Evolutionary conservation across 2,329 filamentous ascomycete species (phyloP).

Genomic region (Penicillium psychrosexuale): DNA sequence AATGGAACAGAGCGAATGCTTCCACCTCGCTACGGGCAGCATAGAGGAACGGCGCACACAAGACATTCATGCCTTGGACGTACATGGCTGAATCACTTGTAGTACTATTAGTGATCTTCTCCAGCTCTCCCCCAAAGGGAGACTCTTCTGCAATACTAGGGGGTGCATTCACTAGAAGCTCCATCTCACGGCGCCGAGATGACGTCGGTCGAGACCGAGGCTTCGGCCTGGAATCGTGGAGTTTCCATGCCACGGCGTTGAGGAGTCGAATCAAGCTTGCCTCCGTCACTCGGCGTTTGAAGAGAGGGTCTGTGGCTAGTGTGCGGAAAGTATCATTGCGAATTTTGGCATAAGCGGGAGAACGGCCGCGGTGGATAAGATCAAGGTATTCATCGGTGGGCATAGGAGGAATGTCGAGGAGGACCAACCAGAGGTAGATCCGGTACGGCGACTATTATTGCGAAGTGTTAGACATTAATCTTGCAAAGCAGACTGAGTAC

Average conservation of each 20-base stretch:
- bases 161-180: conserved; percentile 38
- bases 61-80: conserved; percentile 98
- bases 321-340: conserved; percentile 98
- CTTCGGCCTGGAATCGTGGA: conserved; percentile 70
- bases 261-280: conserved; percentile 90
- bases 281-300: conserved; percentile 90
- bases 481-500: conserved; percentile 7
- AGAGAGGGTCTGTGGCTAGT: conserved; percentile 92
- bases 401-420: conserved; percentile 82
- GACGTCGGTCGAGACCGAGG: conserved; percentile 40
- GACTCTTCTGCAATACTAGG: conserved; percentile 40
- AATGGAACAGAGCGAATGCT: conserved; percentile 87
- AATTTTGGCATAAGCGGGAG: conserved; percentile 94
- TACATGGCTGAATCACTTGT: conserved; percentile 76
- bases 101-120: conserved; percentile 15
- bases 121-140: conserved; percentile 47
- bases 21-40: conserved; percentile 91
- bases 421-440: conserved; percentile 94
- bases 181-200: conserved; percentile 48
- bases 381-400: conserved; percentile 84
- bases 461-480: conserved; percentile 10
- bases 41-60: conserved; percentile 93
- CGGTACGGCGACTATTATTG: conserved; percentile 72
- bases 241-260: conserved; percentile 91
- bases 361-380: conserved; percentile 88